These are phyloP conservation scores for Neoboletus subvelutipes DNA, from an alignment of 768 basidiomycete species.

Conservation along the genomic window DNA sequence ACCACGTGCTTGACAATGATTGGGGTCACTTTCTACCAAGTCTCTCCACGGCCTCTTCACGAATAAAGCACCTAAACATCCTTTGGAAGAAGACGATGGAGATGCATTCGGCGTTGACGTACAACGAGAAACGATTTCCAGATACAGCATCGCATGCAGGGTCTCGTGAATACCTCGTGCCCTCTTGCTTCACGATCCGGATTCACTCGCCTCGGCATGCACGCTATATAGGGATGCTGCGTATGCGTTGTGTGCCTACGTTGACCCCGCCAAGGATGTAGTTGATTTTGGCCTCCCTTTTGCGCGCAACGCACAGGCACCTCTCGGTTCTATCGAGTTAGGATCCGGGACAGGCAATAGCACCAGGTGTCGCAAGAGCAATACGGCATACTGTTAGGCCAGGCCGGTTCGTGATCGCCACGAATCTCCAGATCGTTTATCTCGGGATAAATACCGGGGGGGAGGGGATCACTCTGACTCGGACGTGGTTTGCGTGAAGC, in stretches of 20 bases:
- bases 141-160: conserved; percentile 78
- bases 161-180: conserved; percentile 57
- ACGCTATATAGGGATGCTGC: conserved; percentile 63
- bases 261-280: conserved; percentile 33
- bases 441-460: conserved; percentile 13
- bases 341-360: conserved; percentile 36
- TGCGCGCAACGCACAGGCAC: conserved; percentile 14
- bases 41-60: conserved; percentile 28
- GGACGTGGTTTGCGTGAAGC: conserved; percentile 39
- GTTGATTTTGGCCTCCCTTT: conserved; percentile 57
- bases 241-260: conserved; percentile 54
- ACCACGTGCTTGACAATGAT: too few relatives aligned
- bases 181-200: conserved; percentile 8
- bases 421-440: conserved; percentile 55
- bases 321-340: conserved; percentile 60
- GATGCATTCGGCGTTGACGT: conserved; percentile 29
- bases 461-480: conserved; percentile 20
- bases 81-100: background rate
- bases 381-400: conserved; percentile 25
- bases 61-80: background rate
- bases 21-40: conserved; percentile 38
- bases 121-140: conserved; percentile 57
- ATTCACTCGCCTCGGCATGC: background rate
- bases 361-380: background rate
- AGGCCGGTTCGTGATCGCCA: conserved; percentile 39